phyloP scores from a whole-genome alignment of 768 basidiomycete species.

The Pleurotus cornucopiae region DNA sequence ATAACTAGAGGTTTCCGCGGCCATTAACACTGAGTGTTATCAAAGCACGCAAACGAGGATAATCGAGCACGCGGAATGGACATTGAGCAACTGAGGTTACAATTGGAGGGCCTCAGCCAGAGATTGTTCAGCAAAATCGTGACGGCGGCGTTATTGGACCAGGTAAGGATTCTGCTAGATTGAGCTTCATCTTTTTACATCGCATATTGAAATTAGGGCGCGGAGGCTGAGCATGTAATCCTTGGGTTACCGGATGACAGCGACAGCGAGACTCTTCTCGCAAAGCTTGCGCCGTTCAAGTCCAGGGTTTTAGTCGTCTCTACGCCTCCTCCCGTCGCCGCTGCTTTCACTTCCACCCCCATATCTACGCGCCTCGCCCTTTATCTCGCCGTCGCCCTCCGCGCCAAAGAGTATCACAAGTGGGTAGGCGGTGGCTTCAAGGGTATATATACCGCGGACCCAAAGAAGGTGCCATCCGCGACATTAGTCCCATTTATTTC shows the following conservation, averaged over 20 bases:
- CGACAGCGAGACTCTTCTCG: not conserved
- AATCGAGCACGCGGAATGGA: no score
- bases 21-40: no score
- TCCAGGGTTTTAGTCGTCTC: not conserved
- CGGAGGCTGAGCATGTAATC: conserved; percentile 1
- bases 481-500: conserved; percentile 1
- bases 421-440: not conserved
- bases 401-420: conserved; percentile 1
- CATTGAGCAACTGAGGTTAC: no score
- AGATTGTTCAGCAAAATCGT: not conserved
- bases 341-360: not conserved
- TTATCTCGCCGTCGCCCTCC: not conserved
- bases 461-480: conserved; percentile 1
- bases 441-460: conserved; percentile 3
- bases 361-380: not conserved
- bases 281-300: not conserved
- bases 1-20: no score
- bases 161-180: not conserved
- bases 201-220: not conserved
- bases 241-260: not conserved
- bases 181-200: not conserved
- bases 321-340: not conserved
- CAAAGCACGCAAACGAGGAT: no score
- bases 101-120: not conserved
- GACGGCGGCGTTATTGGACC: not conserved